A percentile compares a stretch with the other conserved stretches of the same genome.
These are phyloP conservation scores for Moricandia arvensis DNA, from an alignment of 345 rosid genomes.

Conservation along the genomic window DNA sequence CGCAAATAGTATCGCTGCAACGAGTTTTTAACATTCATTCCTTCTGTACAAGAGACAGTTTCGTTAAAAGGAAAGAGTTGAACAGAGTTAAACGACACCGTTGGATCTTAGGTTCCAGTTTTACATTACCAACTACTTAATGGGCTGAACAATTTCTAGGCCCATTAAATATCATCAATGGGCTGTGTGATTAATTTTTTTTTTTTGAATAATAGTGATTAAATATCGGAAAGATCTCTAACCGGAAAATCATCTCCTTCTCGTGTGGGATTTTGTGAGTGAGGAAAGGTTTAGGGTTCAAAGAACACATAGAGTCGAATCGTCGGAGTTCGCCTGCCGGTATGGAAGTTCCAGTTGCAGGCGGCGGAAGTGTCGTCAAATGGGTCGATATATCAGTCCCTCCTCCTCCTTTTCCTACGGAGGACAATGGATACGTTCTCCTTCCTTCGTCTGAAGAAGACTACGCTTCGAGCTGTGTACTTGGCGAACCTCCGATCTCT, in stretches of 20 bases:
- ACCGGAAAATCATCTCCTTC: neutral
- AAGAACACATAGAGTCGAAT: constrained; percentile 26
- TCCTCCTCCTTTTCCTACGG: constrained; percentile 25
- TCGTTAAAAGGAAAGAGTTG: neutral
- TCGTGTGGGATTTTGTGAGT: neutral
- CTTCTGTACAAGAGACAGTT: neutral
- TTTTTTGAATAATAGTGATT: no score
- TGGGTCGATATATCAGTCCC: constrained; percentile 66
- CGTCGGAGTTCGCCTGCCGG: constrained; percentile 46
- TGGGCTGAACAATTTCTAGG: neutral
- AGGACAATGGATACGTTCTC: constrained; percentile 22
- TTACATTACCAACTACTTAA: neutral
- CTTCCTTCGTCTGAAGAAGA: constrained; percentile 57
- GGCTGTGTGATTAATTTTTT: constrained; percentile 1
- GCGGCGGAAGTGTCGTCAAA: constrained; percentile 62
- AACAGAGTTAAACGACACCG: constrained; percentile 9
- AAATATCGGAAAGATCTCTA: no score
- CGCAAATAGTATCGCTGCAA: constrained; percentile 4
- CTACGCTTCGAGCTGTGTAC: constrained; percentile 49
- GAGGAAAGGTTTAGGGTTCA: constrained; percentile 37
- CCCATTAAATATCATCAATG: constrained; percentile 8
- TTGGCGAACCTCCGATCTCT: constrained; percentile 47
- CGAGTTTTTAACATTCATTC: neutral
- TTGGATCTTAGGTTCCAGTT: constrained; percentile 33
- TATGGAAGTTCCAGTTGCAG: constrained; percentile 66